Evolutionary conservation across 148 eudicot species (phyloP), one percentile per base, ranked within the genome.

Genomic region (Cornus controversa): DNA sequence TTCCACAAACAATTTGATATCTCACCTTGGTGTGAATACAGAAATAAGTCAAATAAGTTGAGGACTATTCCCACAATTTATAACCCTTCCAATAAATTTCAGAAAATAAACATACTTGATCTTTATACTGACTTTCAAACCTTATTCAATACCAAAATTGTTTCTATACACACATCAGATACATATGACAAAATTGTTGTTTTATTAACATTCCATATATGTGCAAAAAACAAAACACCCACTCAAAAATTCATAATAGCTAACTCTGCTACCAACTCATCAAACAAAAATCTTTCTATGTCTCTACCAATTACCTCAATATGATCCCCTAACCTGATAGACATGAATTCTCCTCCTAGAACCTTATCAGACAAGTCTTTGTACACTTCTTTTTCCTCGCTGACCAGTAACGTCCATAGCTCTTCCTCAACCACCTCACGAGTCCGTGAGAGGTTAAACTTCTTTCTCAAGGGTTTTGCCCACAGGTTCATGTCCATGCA

Each of bases 271-370:
- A 79, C 67, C 27, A 92, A 78, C 79, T 87, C 87, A 45, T 88
- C 88, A 36, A 90, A 70, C 79, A 92, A 80, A 82, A 71, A 70
- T 1, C 78, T 77, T 75, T 89, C 93, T 74, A 91, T 82, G 69
- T 92, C 95, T 66, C 84, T 71, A 66, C 82, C 90, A 72, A 92
- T 83, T 28, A 77, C 72, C 75, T 74, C 76, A 36, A 82, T 80
- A 75, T 87, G 92, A 69, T 84, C 94, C 66, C 84, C 88, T 65
- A 82, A 75, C 42, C 84, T 87, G 37, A 85, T 73, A 95, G 90
- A 90, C 65, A 76, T 66, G 3, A 31, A 65, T 36, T 85, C 92
- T 18, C 67, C 77, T 78, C 78, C 82, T 64, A 82, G 31, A 18
- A 79, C 87, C 70, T 87, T 86, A 25, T 81, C 89, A 4, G 84